Evolutionary conservation across 78 protist species (phyloP).

Genomic region (Emiliania huxleyi): DNA sequence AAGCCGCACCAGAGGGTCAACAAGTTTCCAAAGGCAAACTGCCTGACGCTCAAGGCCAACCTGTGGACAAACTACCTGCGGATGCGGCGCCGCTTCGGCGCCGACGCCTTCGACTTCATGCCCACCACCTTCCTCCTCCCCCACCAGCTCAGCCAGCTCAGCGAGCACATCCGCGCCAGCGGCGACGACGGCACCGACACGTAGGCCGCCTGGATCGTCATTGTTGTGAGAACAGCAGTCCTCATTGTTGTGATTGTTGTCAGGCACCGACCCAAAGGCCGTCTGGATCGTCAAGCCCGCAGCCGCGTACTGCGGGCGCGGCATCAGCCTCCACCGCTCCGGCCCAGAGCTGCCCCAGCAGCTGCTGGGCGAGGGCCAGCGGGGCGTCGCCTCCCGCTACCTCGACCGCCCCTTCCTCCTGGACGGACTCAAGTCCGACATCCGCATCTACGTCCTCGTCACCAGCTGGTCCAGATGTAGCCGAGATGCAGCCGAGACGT

Average conservation of each 20-base stretch:
- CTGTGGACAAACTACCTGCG: not conserved
- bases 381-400: constrained; percentile 40
- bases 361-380: too few relatives aligned
- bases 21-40: constrained; percentile 60
- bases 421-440: constrained; percentile 67
- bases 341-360: not conserved
- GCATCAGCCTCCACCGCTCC: constrained; percentile 27
- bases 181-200: not conserved
- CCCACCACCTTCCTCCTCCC: constrained; percentile 47
- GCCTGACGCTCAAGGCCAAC: constrained; percentile 50
- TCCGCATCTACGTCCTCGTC: constrained; percentile 75
- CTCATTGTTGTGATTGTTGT: too few relatives aligned
- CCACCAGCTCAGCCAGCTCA: not conserved
- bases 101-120: not conserved
- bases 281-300: constrained; percentile 47
- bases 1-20: constrained; percentile 42
- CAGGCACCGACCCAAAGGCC: not conserved
- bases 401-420: constrained; percentile 53
- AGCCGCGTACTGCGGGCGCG: constrained; percentile 36
- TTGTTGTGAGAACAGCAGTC: too few relatives aligned
- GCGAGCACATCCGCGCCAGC: not conserved
- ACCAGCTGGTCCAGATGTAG: too few relatives aligned
- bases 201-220: constrained; percentile 16
- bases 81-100: not conserved
- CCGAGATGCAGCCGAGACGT: too few relatives aligned